Conservation (phyloP, 202 grass and related monocot genomes). For the Setaria viridis region DNA sequence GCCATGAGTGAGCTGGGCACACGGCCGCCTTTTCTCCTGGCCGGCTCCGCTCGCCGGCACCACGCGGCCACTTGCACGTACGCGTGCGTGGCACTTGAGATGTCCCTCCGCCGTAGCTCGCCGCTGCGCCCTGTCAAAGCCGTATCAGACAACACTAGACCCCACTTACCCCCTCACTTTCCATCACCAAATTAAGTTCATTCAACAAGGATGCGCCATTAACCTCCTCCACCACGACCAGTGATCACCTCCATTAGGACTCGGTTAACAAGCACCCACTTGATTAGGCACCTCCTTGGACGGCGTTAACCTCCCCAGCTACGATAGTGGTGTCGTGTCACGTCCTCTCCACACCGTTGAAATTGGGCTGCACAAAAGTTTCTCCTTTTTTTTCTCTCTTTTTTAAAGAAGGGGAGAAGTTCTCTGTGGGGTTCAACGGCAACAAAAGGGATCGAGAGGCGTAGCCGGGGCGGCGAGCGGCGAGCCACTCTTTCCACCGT, state of each 20-base stretch:
- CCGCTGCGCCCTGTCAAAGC: neutral
- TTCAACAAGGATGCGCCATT: slow-evolving; percentile 22
- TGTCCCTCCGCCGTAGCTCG: slow-evolving; percentile 31
- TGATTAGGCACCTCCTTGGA: neutral
- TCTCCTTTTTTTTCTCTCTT: neutral
- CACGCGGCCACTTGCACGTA: slow-evolving; percentile 3
- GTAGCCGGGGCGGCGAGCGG: neutral
- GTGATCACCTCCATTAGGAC: neutral
- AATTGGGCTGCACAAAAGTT: slow-evolving; percentile 25
- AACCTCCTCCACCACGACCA: slow-evolving; percentile 19
- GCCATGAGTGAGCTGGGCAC: slow-evolving; percentile 33
- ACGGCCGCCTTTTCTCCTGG: neutral
- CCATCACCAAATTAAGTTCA: neutral
- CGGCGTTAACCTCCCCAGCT: neutral
- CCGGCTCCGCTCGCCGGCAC: neutral
- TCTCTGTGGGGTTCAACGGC: slow-evolving; percentile 19
- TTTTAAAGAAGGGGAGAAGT: neutral
- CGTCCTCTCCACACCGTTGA: slow-evolving; percentile 30
- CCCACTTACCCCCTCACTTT: neutral
- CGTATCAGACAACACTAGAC: slow-evolving; percentile 11
- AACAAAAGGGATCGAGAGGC: neutral
- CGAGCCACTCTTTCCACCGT: slow-evolving; percentile 6
- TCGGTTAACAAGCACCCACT: slow-evolving; percentile 2
- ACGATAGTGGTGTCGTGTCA: slow-evolving; percentile 16
- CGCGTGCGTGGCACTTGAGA: slow-evolving; percentile 31